Conservation (phyloP, 2,329 filamentous ascomycete species). For the Blastomyces silverae region DNA sequence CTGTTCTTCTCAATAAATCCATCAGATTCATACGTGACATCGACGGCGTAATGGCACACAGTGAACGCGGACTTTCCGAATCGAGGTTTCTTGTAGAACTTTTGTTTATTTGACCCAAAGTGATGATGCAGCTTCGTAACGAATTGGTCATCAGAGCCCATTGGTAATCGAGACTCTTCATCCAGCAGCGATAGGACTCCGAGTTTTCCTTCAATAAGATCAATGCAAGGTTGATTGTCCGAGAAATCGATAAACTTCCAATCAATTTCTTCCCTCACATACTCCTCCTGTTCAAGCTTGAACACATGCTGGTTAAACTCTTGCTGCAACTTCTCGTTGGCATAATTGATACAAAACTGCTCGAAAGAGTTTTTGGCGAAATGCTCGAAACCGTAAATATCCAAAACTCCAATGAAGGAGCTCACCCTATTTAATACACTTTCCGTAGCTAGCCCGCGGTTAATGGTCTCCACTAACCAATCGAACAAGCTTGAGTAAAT, state of each 20-base stretch:
- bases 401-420: constrained; percentile 94
- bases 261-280: constrained; percentile 90
- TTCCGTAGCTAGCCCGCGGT: constrained; percentile 79
- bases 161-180: constrained; percentile 91
- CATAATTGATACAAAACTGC: constrained; percentile 99
- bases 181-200: constrained; percentile 88
- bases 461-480: constrained; percentile 98
- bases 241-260: constrained; percentile 99
- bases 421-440: constrained; percentile 73
- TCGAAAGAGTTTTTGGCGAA: constrained; percentile 99
- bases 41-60: constrained; percentile 95
- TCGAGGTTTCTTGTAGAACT: constrained; percentile 96
- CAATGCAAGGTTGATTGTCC: constrained; percentile 98
- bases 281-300: constrained; percentile 98
- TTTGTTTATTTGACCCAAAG: constrained; percentile 81
- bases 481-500: constrained; percentile 98
- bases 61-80: constrained; percentile 98
- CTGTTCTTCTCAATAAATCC: constrained; percentile 99
- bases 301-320: constrained; percentile 99
- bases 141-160: constrained; percentile 96
- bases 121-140: constrained; percentile 95
- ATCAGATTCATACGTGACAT: constrained; percentile 97
- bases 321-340: constrained; percentile 97
- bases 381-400: constrained; percentile 99
- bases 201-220: constrained; percentile 93